Conservation (phyloP, 2,329 filamentous ascomycete genomes). For the Aureobasidium sp. region DNA sequence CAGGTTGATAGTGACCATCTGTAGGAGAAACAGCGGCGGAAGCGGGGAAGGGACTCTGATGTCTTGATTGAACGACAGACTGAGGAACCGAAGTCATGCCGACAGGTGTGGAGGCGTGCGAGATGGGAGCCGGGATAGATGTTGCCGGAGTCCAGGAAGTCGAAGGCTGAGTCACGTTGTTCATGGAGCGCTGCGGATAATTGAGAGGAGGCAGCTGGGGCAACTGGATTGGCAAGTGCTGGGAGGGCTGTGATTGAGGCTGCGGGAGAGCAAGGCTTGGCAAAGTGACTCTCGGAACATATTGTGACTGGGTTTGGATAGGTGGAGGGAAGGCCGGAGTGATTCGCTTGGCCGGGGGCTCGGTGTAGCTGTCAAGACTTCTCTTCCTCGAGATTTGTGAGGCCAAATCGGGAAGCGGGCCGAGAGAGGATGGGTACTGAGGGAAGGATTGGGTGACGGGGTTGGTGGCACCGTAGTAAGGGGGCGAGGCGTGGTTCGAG, state of each 20-base stretch:
- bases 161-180: slow-evolving; percentile 58
- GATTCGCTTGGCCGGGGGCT: slow-evolving; percentile 49
- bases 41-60: slow-evolving; percentile 44
- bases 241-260: slow-evolving; percentile 30
- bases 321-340: slow-evolving; percentile 11
- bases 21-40: slow-evolving; percentile 60
- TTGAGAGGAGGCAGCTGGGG: slow-evolving; percentile 55
- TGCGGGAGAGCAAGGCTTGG: slow-evolving; percentile 64
- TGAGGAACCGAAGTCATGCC: slow-evolving; percentile 15
- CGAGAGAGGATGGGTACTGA: slow-evolving; percentile 37
- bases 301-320: background rate
- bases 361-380: slow-evolving; percentile 47
- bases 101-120: slow-evolving; percentile 17
- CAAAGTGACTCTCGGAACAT: slow-evolving; percentile 43
- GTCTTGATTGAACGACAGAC: slow-evolving; percentile 33
- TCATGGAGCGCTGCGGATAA: slow-evolving; percentile 56
- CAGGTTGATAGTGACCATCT: slow-evolving; percentile 46
- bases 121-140: slow-evolving; percentile 17
- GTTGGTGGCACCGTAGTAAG: slow-evolving; percentile 28
- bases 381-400: slow-evolving; percentile 43
- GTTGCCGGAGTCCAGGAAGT: slow-evolving; percentile 43
- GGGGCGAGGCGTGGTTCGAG: slow-evolving; percentile 44
- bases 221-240: slow-evolving; percentile 27
- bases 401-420: slow-evolving; percentile 33
- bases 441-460: slow-evolving; percentile 25